phyloP scores from a whole-genome alignment of 176 grass and related monocot genomes.

The Carex littledalei region DNA sequence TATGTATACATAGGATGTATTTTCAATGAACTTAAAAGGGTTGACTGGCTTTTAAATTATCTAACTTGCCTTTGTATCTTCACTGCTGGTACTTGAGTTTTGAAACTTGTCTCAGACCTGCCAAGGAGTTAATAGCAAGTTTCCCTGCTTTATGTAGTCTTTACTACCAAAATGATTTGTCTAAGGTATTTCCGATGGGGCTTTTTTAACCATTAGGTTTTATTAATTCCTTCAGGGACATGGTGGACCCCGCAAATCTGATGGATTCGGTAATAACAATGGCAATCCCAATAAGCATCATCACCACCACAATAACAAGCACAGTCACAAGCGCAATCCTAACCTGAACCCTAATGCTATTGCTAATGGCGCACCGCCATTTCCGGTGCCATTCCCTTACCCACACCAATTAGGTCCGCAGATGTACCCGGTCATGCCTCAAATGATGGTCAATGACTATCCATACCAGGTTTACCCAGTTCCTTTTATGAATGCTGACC shows the following conservation, averaged over 20 bases:
- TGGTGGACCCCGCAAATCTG: constrained; percentile 26
- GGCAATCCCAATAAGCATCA: constrained; percentile 27
- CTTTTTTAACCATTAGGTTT: neutral
- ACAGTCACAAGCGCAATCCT: constrained; percentile 18
- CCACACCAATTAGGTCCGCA: constrained; percentile 28
- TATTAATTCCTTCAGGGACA: constrained; percentile 27
- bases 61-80: neutral
- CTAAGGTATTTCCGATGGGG: neutral
- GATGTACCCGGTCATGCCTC: constrained; percentile 32
- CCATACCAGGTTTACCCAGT: constrained; percentile 22
- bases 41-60: neutral
- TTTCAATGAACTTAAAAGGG: neutral
- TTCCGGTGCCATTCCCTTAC: constrained; percentile 28
- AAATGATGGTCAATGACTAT: constrained; percentile 34
- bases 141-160: neutral
- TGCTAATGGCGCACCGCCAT: constrained; percentile 35
- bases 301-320: constrained; percentile 26
- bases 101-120: neutral
- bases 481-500: constrained; percentile 27
- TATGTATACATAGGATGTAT: neutral
- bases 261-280: constrained; percentile 34
- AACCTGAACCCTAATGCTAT: constrained; percentile 11
- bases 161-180: neutral
- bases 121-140: neutral
- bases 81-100: neutral